Evolutionary conservation across 2,329 filamentous ascomycete genomes (phyloP).

Genomic region (Macrophomina pseudophaseolina): DNA sequence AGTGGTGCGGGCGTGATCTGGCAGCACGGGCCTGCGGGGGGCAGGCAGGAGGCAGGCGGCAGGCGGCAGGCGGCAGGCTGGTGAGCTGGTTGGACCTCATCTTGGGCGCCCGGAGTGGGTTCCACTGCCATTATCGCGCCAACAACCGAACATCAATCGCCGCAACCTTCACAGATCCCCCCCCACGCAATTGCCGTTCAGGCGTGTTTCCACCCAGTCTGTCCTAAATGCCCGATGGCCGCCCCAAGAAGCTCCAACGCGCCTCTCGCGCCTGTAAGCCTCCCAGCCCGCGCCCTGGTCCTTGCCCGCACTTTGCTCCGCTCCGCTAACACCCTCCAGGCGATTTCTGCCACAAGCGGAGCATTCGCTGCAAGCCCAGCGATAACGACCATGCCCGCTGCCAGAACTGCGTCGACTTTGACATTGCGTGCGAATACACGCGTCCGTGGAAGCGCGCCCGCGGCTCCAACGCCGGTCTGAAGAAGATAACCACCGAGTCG

Average conservation of each 20-base stretch:
- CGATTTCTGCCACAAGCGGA: conserved; percentile 58
- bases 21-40: neutral
- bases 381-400: conserved; percentile 47
- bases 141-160: conserved; percentile 10
- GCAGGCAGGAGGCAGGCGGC: too few species aligned
- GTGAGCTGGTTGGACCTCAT: too few species aligned
- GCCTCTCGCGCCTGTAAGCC: conserved; percentile 40
- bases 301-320: neutral
- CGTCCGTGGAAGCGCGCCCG: conserved; percentile 48
- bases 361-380: conserved; percentile 51
- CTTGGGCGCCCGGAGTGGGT: neutral
- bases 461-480: conserved; percentile 3
- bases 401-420: conserved; percentile 58
- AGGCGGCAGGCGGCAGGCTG: too few species aligned
- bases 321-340: conserved; percentile 29
- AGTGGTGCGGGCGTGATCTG: neutral
- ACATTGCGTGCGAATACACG: conserved; percentile 55
- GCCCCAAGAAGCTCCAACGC: conserved; percentile 43
- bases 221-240: conserved; percentile 32
- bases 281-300: neutral
- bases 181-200: conserved; percentile 12
- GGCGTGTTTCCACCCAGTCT: neutral
- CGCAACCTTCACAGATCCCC: neutral
- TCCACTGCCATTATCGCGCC: conserved; percentile 18
- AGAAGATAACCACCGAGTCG: neutral